Percentiles rank a stretch among this genome's conserved stretches.
These are phyloP conservation scores for Torulaspora franciscae DNA, from an alignment of 805 yeast genomes.

Conservation along the genomic window DNA sequence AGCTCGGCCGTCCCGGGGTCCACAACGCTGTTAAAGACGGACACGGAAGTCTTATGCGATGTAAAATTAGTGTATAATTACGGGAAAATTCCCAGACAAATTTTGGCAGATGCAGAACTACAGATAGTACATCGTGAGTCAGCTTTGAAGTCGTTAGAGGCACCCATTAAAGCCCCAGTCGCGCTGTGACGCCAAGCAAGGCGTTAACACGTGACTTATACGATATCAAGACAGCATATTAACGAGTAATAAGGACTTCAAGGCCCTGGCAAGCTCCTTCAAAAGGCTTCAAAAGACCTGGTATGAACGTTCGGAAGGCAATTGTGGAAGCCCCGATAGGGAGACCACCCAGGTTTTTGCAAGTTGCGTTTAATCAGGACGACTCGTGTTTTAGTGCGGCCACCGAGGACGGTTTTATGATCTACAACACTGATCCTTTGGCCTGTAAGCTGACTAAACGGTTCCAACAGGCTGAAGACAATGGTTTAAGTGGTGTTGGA, in stretches of 20 bases:
- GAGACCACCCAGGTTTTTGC: conserved; percentile 40
- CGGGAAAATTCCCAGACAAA: neutral
- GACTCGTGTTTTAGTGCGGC: conserved; percentile 85
- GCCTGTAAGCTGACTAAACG: conserved; percentile 23
- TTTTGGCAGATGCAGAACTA: neutral
- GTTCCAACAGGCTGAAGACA: conserved; percentile 41
- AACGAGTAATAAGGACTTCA: neutral
- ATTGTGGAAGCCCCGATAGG: conserved; percentile 12
- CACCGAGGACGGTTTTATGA: conserved; percentile 74
- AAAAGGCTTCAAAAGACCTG: neutral
- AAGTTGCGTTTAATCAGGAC: conserved; percentile 80
- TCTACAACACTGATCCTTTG: conserved; percentile 84
- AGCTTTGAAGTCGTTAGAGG: neutral
- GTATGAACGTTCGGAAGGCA: conserved; percentile 19
- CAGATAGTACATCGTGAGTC: too few species aligned
- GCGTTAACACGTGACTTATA: conserved; percentile 1
- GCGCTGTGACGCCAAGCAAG: neutral
- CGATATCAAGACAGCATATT: neutral
- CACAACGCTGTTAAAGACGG: neutral
- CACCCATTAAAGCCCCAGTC: neutral
- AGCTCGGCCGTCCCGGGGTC: too few species aligned
- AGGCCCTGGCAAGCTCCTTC: neutral
- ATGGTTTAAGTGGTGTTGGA: conserved; percentile 56
- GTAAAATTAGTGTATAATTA: neutral
- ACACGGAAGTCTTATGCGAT: neutral